These are phyloP conservation scores for Phialocephala subalpina DNA, from an alignment of 2,329 filamentous ascomycete genomes.

Conservation along the genomic window DNA sequence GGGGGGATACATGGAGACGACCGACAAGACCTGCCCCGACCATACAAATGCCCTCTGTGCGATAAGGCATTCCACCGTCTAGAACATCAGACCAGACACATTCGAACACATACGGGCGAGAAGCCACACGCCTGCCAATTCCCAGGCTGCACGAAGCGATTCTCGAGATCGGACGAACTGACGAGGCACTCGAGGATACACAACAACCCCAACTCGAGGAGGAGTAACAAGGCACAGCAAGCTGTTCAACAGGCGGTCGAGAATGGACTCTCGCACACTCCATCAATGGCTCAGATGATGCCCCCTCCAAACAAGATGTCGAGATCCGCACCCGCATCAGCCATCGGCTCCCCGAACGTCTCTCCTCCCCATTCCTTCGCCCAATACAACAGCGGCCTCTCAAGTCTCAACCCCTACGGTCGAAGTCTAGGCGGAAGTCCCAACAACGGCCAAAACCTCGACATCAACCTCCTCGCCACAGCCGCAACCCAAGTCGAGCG, in stretches of 20 bases:
- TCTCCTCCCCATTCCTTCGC: slow-evolving; percentile 92
- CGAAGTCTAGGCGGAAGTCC: slow-evolving; percentile 53
- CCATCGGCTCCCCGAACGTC: slow-evolving; percentile 91
- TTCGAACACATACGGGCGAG: slow-evolving; percentile 96
- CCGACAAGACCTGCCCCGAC: slow-evolving; percentile 79
- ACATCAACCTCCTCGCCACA: slow-evolving; percentile 67
- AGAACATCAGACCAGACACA: slow-evolving; percentile 69
- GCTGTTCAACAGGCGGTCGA: slow-evolving; percentile 55
- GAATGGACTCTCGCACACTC: slow-evolving; percentile 58
- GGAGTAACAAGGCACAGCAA: slow-evolving; percentile 81
- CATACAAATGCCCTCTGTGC: slow-evolving; percentile 98
- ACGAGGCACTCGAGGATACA: slow-evolving; percentile 98
- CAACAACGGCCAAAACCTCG: slow-evolving; percentile 47
- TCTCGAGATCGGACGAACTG: slow-evolving; percentile 94
- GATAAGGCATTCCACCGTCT: slow-evolving; percentile 98
- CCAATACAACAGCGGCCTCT: slow-evolving; percentile 74
- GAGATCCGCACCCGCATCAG: slow-evolving; percentile 86
- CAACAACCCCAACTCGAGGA: slow-evolving; percentile 96
- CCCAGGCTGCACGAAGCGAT: slow-evolving; percentile 95
- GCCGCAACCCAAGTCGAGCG: slow-evolving; percentile 69
- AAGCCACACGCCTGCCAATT: slow-evolving; percentile 98
- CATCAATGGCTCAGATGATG: slow-evolving; percentile 72
- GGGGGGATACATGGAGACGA: slow-evolving; percentile 46
- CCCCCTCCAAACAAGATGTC: slow-evolving; percentile 82
- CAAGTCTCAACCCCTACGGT: slow-evolving; percentile 57